Conservation (phyloP, 371 early-diverging fungal species). For the Mucor piriformis region DNA sequence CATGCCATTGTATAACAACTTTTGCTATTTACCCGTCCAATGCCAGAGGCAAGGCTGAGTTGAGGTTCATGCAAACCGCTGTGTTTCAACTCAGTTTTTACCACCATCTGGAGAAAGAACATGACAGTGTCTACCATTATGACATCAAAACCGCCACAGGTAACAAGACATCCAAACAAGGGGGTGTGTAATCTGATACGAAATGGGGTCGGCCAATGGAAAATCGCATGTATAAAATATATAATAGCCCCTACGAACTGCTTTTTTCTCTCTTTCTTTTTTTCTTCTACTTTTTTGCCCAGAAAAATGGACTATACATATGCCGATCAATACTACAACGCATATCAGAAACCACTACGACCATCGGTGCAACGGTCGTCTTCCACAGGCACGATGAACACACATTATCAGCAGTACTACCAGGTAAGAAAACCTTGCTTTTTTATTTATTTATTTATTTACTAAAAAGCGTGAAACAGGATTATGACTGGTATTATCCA, state of each 20-base stretch:
- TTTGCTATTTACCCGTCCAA: too few relatives aligned
- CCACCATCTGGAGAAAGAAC: too few relatives aligned
- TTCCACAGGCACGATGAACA: too few relatives aligned
- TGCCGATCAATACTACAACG: not conserved
- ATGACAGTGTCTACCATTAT: too few relatives aligned
- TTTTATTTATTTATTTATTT: too few relatives aligned
- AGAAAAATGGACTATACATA: not conserved
- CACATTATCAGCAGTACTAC: not conserved
- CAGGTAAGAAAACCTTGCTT: not conserved
- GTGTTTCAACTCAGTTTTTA: too few relatives aligned
- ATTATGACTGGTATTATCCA: constrained; percentile 4
- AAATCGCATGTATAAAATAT: not conserved
- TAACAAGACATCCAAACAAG: too few relatives aligned
- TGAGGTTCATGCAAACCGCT: too few relatives aligned
- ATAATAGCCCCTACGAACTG: not conserved
- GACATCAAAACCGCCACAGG: too few relatives aligned
- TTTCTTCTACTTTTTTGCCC: not conserved
- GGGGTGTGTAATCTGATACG: too few relatives aligned
- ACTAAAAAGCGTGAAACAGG: not conserved
- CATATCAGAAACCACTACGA: not conserved
- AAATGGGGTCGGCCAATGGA: not conserved
- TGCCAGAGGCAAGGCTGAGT: too few relatives aligned
- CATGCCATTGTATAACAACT: too few relatives aligned
- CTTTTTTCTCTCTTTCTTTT: not conserved
- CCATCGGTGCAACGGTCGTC: not conserved